Conservation (phyloP, 2,329 filamentous ascomycete species). For the Talaromyces sp. region DNA sequence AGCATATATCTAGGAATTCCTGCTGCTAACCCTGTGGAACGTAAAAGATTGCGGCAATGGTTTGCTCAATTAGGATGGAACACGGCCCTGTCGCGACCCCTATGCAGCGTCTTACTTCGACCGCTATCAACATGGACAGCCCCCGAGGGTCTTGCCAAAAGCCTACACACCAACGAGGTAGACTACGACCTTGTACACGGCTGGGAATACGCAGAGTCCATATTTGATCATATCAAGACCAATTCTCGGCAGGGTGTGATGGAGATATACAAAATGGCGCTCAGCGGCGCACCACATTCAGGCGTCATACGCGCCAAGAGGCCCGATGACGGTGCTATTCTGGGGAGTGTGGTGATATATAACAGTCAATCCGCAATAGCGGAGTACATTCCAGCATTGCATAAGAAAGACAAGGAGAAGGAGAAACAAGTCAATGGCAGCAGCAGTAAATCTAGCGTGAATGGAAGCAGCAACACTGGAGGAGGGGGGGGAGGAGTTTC, state of each 20-base stretch:
- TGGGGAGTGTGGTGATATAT: slow-evolving; percentile 77
- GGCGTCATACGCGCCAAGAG: slow-evolving; percentile 79
- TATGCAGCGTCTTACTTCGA: slow-evolving; percentile 68
- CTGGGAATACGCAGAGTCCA: slow-evolving; percentile 66
- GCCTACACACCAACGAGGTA: slow-evolving; percentile 65
- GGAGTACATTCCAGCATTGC: slow-evolving; percentile 64
- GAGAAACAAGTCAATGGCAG: not conserved
- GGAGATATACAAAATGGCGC: slow-evolving; percentile 72
- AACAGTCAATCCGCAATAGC: slow-evolving; percentile 63
- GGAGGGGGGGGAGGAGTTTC: slow-evolving; percentile 65
- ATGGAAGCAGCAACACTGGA: slow-evolving; percentile 47
- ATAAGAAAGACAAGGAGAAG: slow-evolving; percentile 43
- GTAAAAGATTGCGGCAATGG: slow-evolving; percentile 65
- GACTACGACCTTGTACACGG: slow-evolving; percentile 81
- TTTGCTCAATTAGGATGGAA: slow-evolving; percentile 91
- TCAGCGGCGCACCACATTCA: slow-evolving; percentile 65
- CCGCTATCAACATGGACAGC: slow-evolving; percentile 69
- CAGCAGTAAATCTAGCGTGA: not conserved
- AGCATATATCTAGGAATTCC: slow-evolving; percentile 85
- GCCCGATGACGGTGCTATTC: slow-evolving; percentile 58
- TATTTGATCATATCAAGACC: slow-evolving; percentile 68
- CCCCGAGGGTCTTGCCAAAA: slow-evolving; percentile 70
- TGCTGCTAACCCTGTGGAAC: slow-evolving; percentile 56
- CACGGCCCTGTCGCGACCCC: slow-evolving; percentile 56
- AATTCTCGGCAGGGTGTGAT: slow-evolving; percentile 71